A percentile compares a stretch with the other conserved stretches of the same genome.
Evolutionary conservation across 2,329 filamentous ascomycete species (phyloP).

Genomic region (Plenodomus lindquistii): DNA sequence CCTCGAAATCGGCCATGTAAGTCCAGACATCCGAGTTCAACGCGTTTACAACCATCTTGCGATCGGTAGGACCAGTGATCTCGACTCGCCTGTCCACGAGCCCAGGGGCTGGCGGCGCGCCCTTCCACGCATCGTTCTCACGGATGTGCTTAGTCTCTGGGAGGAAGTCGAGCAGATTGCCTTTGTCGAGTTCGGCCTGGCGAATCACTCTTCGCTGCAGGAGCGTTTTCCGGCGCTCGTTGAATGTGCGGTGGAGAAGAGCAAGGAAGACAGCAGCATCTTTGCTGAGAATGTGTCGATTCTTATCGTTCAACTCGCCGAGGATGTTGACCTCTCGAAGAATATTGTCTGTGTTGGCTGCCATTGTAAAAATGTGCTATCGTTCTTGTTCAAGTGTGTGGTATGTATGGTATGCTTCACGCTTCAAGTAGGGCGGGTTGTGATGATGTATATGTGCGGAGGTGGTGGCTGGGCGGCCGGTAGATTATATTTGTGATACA

Average conservation of each 20-base stretch:
- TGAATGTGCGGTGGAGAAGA: slow-evolving; percentile 93
- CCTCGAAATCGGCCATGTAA: slow-evolving; percentile 99
- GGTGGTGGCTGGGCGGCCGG: slow-evolving; percentile 22
- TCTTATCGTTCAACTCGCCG: slow-evolving; percentile 74
- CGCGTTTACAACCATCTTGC: slow-evolving; percentile 99
- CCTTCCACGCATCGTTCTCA: slow-evolving; percentile 92
- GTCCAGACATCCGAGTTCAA: slow-evolving; percentile 96
- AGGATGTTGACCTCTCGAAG: slow-evolving; percentile 88
- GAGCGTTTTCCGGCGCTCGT: slow-evolving; percentile 81
- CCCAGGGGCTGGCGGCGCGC: slow-evolving; percentile 86
- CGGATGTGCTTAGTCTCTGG: slow-evolving; percentile 95
- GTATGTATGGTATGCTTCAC: slow-evolving; percentile 10
- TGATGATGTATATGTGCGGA: slow-evolving; percentile 34
- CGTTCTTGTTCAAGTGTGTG: slow-evolving; percentile 8
- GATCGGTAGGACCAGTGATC: slow-evolving; percentile 95
- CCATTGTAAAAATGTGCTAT: slow-evolving; percentile 29
- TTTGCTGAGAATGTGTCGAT: slow-evolving; percentile 89
- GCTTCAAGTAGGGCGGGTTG: slow-evolving; percentile 19
- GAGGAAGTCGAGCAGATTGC: slow-evolving; percentile 87
- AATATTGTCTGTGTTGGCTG: slow-evolving; percentile 66
- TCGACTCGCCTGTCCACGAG: slow-evolving; percentile 92
- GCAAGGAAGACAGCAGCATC: slow-evolving; percentile 90
- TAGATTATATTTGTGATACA: slow-evolving; percentile 31
- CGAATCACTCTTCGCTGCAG: slow-evolving; percentile 83
- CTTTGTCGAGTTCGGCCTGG: slow-evolving; percentile 92